Conservation (phyloP, 2,329 filamentous ascomycete species). For the Penicillium sp. region DNA sequence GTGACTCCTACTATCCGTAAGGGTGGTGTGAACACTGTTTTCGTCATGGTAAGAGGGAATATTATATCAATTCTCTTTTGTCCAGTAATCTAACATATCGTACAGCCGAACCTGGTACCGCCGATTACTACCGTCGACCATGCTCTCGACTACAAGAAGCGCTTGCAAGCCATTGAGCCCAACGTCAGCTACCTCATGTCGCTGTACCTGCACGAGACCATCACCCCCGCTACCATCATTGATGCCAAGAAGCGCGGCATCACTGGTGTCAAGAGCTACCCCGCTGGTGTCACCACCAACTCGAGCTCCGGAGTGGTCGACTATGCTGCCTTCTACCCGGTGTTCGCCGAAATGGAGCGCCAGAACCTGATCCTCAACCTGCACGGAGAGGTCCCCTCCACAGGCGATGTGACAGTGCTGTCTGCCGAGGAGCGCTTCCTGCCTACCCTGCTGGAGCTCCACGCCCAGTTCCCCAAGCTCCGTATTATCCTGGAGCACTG, state of each 20-base stretch:
- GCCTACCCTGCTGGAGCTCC: slow-evolving; percentile 72
- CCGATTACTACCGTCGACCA: slow-evolving; percentile 62
- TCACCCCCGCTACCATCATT: slow-evolving; percentile 69
- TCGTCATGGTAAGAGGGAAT: slow-evolving; percentile 48
- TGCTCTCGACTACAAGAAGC: slow-evolving; percentile 66
- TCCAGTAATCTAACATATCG: slow-evolving; percentile 10
- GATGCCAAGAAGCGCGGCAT: slow-evolving; percentile 73
- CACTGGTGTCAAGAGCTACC: slow-evolving; percentile 58
- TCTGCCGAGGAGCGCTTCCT: slow-evolving; percentile 77
- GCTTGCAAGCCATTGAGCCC: slow-evolving; percentile 61
- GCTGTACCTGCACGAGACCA: slow-evolving; percentile 63
- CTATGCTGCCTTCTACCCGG: slow-evolving; percentile 50
- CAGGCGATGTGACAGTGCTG: slow-evolving; percentile 54
- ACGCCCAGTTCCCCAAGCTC: slow-evolving; percentile 67
- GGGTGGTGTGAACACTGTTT: slow-evolving; percentile 66
- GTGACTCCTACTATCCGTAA: slow-evolving; percentile 56
- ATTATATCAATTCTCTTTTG: slow-evolving; percentile 28
- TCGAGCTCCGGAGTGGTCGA: slow-evolving; percentile 52
- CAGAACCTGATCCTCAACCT: slow-evolving; percentile 83
- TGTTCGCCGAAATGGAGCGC: slow-evolving; percentile 87
- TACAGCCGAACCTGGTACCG: slow-evolving; percentile 64
- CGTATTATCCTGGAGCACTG: slow-evolving; percentile 74
- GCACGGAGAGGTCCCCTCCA: slow-evolving; percentile 68
- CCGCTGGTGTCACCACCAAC: slow-evolving; percentile 57
- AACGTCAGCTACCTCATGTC: slow-evolving; percentile 73